phyloP scores from a whole-genome alignment of 2,329 filamentous ascomycete genomes.

The Cercospora berteroae region DNA sequence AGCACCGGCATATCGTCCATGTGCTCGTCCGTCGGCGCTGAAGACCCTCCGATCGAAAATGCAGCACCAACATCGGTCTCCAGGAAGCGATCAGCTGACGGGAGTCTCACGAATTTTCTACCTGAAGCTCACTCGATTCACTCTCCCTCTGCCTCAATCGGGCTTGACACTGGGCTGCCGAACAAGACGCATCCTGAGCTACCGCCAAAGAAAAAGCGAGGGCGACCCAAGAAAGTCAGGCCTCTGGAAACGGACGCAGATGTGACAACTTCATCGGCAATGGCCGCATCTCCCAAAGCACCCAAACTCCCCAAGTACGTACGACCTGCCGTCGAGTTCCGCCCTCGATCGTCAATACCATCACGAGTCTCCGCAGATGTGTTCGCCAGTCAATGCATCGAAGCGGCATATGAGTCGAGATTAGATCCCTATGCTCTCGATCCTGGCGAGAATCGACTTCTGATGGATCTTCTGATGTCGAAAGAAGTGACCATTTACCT shows the following conservation, averaged over 20 bases:
- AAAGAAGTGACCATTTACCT: conserved; percentile 91
- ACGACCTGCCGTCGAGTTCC: conserved; percentile 29
- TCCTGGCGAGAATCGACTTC: conserved; percentile 74
- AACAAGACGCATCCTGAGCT: conserved; percentile 11
- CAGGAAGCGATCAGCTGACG: conserved; percentile 35
- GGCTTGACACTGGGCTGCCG: conserved; percentile 1
- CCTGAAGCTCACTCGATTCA: not conserved
- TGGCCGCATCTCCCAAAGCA: conserved; percentile 20
- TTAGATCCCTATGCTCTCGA: conserved; percentile 88
- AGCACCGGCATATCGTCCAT: conserved; percentile 38
- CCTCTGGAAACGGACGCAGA: conserved; percentile 22
- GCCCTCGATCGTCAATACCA: conserved; percentile 70
- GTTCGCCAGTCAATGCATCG: conserved; percentile 88
- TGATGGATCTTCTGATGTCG: conserved; percentile 79
- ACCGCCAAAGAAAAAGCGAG: conserved; percentile 31
- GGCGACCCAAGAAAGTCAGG: conserved; percentile 33
- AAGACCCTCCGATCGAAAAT: conserved; percentile 23
- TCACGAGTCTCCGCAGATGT: conserved; percentile 67
- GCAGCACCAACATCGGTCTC: conserved; percentile 12
- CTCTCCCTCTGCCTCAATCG: not conserved
- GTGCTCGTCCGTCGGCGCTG: conserved; percentile 33
- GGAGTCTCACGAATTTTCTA: conserved; percentile 28
- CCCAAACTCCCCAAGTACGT: conserved; percentile 29
- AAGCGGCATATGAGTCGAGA: conserved; percentile 83
- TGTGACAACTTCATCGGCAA: conserved; percentile 4